These are phyloP conservation scores for Hibiscus syriacus DNA, from an alignment of 345 rosid genomes.

Conservation along the genomic window DNA sequence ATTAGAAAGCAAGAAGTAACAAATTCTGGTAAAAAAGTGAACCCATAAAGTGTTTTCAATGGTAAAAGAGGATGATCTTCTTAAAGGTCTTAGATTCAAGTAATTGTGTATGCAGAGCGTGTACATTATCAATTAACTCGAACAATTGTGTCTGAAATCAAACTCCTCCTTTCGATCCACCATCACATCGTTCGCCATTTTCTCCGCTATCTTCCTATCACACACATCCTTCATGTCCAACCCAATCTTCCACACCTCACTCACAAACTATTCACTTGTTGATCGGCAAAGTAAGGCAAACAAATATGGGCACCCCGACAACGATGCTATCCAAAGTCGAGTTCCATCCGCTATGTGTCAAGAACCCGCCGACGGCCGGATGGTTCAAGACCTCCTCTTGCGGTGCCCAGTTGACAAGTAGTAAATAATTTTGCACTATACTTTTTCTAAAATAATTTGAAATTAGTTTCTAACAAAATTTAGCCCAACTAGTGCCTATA, in stretches of 20 bases:
- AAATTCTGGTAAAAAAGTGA: no score
- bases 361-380: conserved; percentile 45
- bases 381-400: conserved; percentile 42
- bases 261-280: conserved; percentile 42
- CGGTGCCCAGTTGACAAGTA: conserved; percentile 39
- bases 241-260: conserved; percentile 60
- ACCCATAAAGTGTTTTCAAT: no score
- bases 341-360: conserved; percentile 78
- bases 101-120: no score
- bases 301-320: conserved; percentile 62
- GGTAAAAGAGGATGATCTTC: no score
- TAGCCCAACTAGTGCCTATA: no score
- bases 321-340: conserved; percentile 61
- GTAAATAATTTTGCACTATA: no score
- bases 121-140: no score
- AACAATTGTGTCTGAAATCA: no score
- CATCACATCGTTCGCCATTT: conserved; percentile 51
- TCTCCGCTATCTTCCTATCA: conserved; percentile 38
- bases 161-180: conserved; percentile 39
- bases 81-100: no score
- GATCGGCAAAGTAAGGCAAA: conserved; percentile 60
- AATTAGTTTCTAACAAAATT: no score
- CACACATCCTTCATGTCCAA: conserved; percentile 61
- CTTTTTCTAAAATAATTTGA: no score
- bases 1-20: no score